Base-by-base conservation (phyloP, 2,329 filamentous ascomycete species). In the Lasiodiplodia theobromae region DNA sequence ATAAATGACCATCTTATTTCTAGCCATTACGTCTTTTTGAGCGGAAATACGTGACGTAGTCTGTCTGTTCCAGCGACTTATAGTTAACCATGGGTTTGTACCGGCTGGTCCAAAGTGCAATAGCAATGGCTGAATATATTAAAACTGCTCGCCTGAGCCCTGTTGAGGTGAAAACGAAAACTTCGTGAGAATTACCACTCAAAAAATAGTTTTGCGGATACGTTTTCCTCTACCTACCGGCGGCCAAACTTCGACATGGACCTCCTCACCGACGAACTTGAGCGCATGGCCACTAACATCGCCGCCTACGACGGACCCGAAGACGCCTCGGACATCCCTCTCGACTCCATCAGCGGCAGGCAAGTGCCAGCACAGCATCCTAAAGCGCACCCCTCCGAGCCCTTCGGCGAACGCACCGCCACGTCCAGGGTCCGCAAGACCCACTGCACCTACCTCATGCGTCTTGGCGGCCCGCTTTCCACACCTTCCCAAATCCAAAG, bases 381-480 rank as follows among this genome's bases (percentile, higher is more conserved):
- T 16, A 0, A 23, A 25, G 23, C 18, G 16, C 47, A 14, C 23
- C n/a, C 10, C 18, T 18, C n/a, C 1, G 2, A 11, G 18, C 25
- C 8, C 2, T 8, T 44, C 14, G 0, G 10, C 38, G 12, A 44
- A 16, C 11, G 34, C 34, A 4, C 12, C n/a, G 4, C 66, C 40
- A 62, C 31, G 10, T 10, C 2, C 8, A 11, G n/a, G 62, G 58
- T 53, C 3, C 21, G 21, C n/a, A 69, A 8, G 23, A 14, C 18
- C 11, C 49, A 63, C 40, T 8, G 18, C 40, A 37, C 56, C 2
- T 76, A 73, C 69, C 70, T 78, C 34, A 49, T 77, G 7, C 72
- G 72, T 40, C 66, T 78, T 4, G 71, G 73, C 10, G 73, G 71
- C 2, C 70, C 70, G 3, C 31, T 78, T 18, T 60, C 69, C 38